Evolutionary conservation across 192 early-diverging fungal genomes (phyloP), one percentile per base, ranked within the genome.

Genomic region (Gorgonomyces haynaldii): DNA sequence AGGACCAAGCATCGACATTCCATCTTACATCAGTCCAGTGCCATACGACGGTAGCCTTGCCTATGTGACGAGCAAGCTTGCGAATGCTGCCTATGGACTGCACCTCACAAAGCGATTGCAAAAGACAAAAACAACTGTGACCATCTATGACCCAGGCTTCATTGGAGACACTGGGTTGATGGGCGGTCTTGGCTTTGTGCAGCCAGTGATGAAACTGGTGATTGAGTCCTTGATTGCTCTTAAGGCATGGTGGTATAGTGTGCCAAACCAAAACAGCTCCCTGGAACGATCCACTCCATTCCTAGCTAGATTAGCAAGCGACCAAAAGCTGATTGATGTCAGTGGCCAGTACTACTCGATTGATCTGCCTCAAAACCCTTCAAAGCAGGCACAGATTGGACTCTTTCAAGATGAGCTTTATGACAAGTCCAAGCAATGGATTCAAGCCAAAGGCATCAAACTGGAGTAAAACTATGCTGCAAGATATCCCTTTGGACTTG

Each of bases 151-250:
- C 26, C 50, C 50, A 12, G 50, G 50, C 19, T 52, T 52, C 23
- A 52, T 52, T 52, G 34, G 36, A 3, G 50, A 36, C n/a, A 52
- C 50, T 39, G 50, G 50, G 4, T 31, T 52, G 2, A 20, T 50
- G 48, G 15, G 30, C 16, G 26, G 4, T 2, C 10, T 50, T 3
- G 48, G 48, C 2, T 19, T 50, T 7, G 1, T 50, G 2, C 48
- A 50, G 37, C 48, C 48, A 17, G 36, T 50, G 9, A 2, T 35
- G 3, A 39, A 27, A 15, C 1, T 36, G 8, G 21, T 41, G 4
- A 25, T 50, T 35, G 26, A 39, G 24, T 21, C 34, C 21, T 23
- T 5, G 30, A 16, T 50, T 17, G 25, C 26, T 13, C 13, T 50
- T 37, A 36, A n/a, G 1, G 17, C 17, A 15, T 50, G 48, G 48